Conservation (phyloP, 164 flowering plant species). For the Aristolochia californica region DNA sequence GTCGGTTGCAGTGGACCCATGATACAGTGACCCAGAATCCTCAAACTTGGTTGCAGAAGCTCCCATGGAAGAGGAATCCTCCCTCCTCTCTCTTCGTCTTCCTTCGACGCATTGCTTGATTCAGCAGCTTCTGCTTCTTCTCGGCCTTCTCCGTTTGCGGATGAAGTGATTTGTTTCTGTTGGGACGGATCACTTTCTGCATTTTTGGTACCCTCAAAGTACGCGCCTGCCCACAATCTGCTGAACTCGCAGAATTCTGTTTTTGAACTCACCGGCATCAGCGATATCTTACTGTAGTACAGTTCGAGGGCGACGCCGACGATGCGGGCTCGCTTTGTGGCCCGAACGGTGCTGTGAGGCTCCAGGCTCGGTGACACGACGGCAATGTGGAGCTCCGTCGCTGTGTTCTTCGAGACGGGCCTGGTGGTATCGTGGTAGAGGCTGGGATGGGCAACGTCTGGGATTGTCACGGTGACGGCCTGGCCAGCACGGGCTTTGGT, state of each 20-base stretch:
- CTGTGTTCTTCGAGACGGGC: slow-evolving; percentile 12
- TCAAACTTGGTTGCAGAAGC: slow-evolving; percentile 61
- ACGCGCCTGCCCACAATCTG: slow-evolving; percentile 54
- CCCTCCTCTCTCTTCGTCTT: slow-evolving; percentile 14
- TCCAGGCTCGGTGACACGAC: slow-evolving; percentile 59
- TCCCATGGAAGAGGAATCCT: slow-evolving; percentile 82
- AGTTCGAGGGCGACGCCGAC: slow-evolving; percentile 81
- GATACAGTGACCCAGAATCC: slow-evolving; percentile 78
- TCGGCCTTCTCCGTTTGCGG: not conserved
- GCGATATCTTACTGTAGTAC: slow-evolving; percentile 38
- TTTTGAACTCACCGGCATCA: slow-evolving; percentile 62
- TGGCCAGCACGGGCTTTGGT: slow-evolving; percentile 50
- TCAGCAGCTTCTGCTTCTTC: not conserved
- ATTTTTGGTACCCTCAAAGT: slow-evolving; percentile 14
- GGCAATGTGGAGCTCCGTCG: slow-evolving; percentile 47
- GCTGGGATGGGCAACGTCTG: slow-evolving; percentile 62
- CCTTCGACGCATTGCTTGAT: slow-evolving; percentile 3
- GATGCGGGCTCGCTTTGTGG: slow-evolving; percentile 61
- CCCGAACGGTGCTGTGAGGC: slow-evolving; percentile 70
- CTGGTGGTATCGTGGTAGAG: slow-evolving; percentile 48
- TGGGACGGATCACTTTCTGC: not conserved
- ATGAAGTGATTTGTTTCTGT: not conserved
- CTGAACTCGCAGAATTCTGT: slow-evolving; percentile 70
- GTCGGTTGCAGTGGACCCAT: slow-evolving; percentile 31
- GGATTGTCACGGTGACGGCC: slow-evolving; percentile 45